Conservation (phyloP, 2,329 filamentous ascomycete genomes). For the Hypoxylon sp. region DNA sequence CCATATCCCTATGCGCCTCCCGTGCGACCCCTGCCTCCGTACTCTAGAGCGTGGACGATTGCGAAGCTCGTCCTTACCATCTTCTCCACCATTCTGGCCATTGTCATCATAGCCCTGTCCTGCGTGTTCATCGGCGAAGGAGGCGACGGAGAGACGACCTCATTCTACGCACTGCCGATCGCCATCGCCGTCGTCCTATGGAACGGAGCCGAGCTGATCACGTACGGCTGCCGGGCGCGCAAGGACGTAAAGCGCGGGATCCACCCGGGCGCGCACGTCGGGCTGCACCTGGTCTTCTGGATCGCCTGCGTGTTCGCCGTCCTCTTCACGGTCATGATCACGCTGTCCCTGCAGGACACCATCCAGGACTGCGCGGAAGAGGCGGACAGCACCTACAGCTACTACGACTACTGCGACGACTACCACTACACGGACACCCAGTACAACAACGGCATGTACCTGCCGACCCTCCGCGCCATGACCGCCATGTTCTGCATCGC, state of each 20-base stretch:
- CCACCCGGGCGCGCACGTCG: conserved; percentile 50
- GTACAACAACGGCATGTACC: conserved; percentile 32
- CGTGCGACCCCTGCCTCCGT: conserved; percentile 44
- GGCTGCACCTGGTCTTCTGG: conserved; percentile 47
- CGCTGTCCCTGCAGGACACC: not conserved
- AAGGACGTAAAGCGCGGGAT: conserved; percentile 46
- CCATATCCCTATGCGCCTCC: conserved; percentile 38
- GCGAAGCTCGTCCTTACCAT: conserved; percentile 44
- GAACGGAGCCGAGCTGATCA: conserved; percentile 49
- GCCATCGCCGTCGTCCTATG: conserved; percentile 44
- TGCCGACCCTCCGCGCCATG: conserved; percentile 60
- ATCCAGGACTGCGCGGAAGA: conserved; percentile 15
- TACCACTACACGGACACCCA: conserved; percentile 17
- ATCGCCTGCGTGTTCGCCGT: conserved; percentile 44
- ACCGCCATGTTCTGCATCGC: conserved; percentile 81
- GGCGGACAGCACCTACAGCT: conserved; percentile 2
- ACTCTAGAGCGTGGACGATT: conserved; percentile 41
- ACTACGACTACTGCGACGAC: conserved; percentile 36
- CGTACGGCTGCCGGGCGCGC: conserved; percentile 44
- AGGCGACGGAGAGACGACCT: conserved; percentile 11
- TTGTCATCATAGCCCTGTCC: conserved; percentile 44
- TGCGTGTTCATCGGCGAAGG: conserved; percentile 38
- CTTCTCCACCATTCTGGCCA: conserved; percentile 39
- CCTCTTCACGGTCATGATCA: conserved; percentile 32
- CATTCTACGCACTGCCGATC: conserved; percentile 43